A percentile compares a stretch with the other conserved stretches of the same genome.
These are phyloP conservation scores for Coprinellus micaceus DNA, from an alignment of 768 basidiomycete species.

Conservation along the genomic window DNA sequence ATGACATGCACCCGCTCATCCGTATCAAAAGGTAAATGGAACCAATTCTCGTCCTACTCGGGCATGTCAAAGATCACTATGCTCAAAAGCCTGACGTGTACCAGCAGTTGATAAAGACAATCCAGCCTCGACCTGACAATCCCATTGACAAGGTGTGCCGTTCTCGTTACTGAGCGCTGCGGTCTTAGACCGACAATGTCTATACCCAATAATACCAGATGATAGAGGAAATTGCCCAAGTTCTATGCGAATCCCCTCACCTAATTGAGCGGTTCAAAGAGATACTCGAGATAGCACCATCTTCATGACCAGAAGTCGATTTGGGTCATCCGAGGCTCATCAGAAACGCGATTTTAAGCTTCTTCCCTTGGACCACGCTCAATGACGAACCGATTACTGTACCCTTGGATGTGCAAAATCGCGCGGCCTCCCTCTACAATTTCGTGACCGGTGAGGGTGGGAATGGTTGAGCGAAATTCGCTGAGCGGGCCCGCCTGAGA, in stretches of 20 bases:
- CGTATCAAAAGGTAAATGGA: too few species aligned
- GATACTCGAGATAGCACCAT: background rate
- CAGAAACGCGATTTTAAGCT: too few species aligned
- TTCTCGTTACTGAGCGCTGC: background rate
- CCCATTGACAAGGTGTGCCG: background rate
- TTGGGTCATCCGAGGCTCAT: too few species aligned
- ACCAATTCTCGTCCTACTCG: background rate
- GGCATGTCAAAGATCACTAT: background rate
- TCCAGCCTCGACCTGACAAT: background rate
- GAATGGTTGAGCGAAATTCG: too few species aligned
- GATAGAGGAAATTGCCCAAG: background rate
- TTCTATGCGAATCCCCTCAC: background rate
- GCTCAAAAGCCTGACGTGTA: background rate
- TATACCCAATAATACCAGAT: background rate
- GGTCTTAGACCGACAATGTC: background rate
- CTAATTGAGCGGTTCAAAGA: background rate
- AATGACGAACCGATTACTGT: too few species aligned
- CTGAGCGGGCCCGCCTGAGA: too few species aligned
- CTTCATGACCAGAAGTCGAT: too few species aligned
- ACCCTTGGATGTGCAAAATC: too few species aligned
- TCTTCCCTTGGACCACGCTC: too few species aligned
- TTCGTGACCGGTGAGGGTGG: too few species aligned
- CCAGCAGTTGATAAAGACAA: background rate
- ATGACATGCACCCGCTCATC: background rate
- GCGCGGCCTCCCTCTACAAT: too few species aligned